Percentiles rank a stretch among this genome's conserved stretches.
These are phyloP conservation scores for Aspergillus sp. DNA, from an alignment of 2,329 filamentous ascomycete genomes.

Conservation along the genomic window DNA sequence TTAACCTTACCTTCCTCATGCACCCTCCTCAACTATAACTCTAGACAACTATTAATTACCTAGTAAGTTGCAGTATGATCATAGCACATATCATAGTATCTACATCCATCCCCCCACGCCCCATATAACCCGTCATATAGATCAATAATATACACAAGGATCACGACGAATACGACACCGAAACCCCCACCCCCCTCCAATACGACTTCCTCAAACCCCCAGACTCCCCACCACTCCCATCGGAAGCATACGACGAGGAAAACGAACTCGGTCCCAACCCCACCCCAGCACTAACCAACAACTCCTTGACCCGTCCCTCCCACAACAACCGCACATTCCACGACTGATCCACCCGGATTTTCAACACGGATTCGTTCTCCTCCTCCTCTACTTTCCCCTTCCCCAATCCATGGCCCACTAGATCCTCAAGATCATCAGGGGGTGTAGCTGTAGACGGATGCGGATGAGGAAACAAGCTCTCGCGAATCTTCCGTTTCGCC, in stretches of 20 bases:
- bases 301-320: constrained; percentile 89
- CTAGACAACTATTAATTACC: background rate
- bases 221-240: constrained; percentile 20
- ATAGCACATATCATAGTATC: background rate
- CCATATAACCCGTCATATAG: background rate
- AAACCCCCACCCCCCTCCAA: constrained; percentile 46
- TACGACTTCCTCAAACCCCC: constrained; percentile 35
- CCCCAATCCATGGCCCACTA: too few relatives aligned
- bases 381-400: constrained; percentile 45
- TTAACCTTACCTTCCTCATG: background rate
- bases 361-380: constrained; percentile 81
- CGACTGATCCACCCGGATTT: constrained; percentile 85
- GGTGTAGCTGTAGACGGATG: constrained; percentile 15
- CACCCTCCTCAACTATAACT: background rate
- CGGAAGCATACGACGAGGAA: constrained; percentile 28
- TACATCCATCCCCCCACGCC: background rate
- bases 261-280: constrained; percentile 66
- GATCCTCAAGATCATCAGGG: background rate
- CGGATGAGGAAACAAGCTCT: constrained; percentile 24
- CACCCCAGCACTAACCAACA: constrained; percentile 88
- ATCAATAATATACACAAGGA: background rate
- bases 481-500: constrained; percentile 41
- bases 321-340: constrained; percentile 83
- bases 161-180: constrained; percentile 46
- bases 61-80: background rate